A percentile compares a stretch with the other conserved stretches of the same genome.
phyloP scores from a whole-genome alignment of 106 monocot species.

The Dendrobium huoshanense region DNA sequence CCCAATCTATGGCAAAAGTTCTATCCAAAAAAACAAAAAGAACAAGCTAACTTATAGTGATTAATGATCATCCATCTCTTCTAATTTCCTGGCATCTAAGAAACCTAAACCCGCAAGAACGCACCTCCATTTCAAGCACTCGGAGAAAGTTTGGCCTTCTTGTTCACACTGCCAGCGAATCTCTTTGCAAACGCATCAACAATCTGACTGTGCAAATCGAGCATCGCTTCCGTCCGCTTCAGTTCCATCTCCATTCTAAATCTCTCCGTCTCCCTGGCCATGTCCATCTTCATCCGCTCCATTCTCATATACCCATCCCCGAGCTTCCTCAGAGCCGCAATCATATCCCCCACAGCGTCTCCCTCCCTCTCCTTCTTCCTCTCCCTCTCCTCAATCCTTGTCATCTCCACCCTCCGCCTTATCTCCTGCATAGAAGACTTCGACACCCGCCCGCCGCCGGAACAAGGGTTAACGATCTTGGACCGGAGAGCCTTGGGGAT shows the following conservation, averaged over 20 bases:
- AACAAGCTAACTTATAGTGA: no score
- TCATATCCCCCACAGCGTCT: slow-evolving; percentile 42
- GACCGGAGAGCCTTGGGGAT: slow-evolving; percentile 75
- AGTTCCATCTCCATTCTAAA: slow-evolving; percentile 87
- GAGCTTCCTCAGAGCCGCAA: slow-evolving; percentile 47
- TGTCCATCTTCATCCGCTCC: slow-evolving; percentile 98
- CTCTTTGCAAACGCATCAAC: slow-evolving; percentile 53
- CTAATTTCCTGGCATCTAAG: not conserved
- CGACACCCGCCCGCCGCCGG: not conserved
- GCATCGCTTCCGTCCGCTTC: slow-evolving; percentile 71
- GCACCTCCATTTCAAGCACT: not conserved
- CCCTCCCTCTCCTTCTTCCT: slow-evolving; percentile 19
- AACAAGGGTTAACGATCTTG: slow-evolving; percentile 10
- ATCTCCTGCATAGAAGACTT: slow-evolving; percentile 36
- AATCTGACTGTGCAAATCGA: slow-evolving; percentile 58
- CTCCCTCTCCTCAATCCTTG: slow-evolving; percentile 15
- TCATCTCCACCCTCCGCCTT: slow-evolving; percentile 30
- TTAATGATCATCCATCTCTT: no score
- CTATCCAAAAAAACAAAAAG: no score
- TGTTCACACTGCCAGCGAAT: slow-evolving; percentile 20
- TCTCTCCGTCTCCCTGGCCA: slow-evolving; percentile 77
- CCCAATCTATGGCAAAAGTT: no score
- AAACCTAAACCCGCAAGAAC: not conserved
- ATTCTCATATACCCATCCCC: slow-evolving; percentile 81
- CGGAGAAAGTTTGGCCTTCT: slow-evolving; percentile 20